Evolutionary conservation across 805 yeast genomes (phyloP), one percentile per base, ranked within the genome.

Genomic region (Blastobotrys muscicola): DNA sequence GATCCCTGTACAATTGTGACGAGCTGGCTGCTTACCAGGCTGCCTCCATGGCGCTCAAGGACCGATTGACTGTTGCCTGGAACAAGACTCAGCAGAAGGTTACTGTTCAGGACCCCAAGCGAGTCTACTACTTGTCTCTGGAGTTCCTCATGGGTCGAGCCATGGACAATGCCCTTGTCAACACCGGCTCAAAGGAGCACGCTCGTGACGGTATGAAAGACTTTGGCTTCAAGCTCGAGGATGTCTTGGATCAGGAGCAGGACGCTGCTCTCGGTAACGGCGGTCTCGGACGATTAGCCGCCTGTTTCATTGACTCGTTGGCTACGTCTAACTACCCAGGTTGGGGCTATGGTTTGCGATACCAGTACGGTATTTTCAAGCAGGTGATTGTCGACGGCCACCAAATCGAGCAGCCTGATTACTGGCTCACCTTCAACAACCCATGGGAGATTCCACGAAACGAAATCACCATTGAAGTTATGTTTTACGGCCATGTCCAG

Each of bases 191-290:
- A 42, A 80, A 86, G 61, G 78, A 71, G 33, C 64, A 75, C 42
- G 76, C 86, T 37, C 53, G 60, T 11, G 67, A 66, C 3, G 76
- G 83, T 2, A 70, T 79, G 42, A 71, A 70, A 42, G 86, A 85
- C 43, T 72, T 89, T 53, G 97, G 97, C 8, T 87, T 87, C 73
- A 78, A 80, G 48, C 66, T 87, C 50, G 97, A 89, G 65, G 96
- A 87, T 55, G 72, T 87, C 26, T 68, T 89, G 53, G 78, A 79
- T 41, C 78, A 83, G 56, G 97, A 87, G 65, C 92, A 94, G 0
- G 97, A 87, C 64, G 95, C 96, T 8, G 96, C 87, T 20, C 72
- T 87, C 44, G 97, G 97, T 57, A 89, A 89, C 58, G 97, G 97
- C 59, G 97, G 97, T 50, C 69, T 87, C 45, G 97, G 97, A 50